Evolutionary conservation across 148 eudicot genomes (phyloP).

Genomic region (Linanthus parryae): DNA sequence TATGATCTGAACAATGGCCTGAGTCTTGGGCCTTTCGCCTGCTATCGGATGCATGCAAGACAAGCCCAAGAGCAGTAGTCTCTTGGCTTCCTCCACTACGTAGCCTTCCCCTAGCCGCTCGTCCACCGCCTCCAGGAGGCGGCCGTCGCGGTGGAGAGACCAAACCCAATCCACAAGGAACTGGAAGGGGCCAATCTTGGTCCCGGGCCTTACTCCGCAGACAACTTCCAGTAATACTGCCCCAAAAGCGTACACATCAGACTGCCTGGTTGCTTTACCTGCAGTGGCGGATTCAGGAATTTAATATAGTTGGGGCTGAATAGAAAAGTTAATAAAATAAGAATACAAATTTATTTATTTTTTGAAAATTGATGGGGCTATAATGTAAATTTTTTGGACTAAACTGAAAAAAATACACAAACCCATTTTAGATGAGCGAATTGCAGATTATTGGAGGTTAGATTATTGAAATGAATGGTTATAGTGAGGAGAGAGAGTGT

Average conservation of each 20-base stretch:
- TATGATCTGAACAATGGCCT: slow-evolving; percentile 47
- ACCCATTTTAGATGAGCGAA: too few species aligned
- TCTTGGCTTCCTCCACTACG: slow-evolving; percentile 47
- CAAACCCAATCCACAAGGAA: slow-evolving; percentile 71
- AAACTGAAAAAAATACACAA: too few species aligned
- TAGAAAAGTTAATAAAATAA: too few species aligned
- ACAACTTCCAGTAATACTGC: slow-evolving; percentile 61
- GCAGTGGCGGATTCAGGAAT: slow-evolving; percentile 86
- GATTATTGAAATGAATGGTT: too few species aligned
- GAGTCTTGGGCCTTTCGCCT: slow-evolving; percentile 48
- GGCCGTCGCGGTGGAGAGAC: slow-evolving; percentile 59
- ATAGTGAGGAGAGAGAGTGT: too few species aligned
- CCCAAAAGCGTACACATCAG: slow-evolving; percentile 68
- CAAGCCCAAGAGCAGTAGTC: slow-evolving; percentile 56
- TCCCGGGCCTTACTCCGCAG: slow-evolving; percentile 57
- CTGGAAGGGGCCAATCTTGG: slow-evolving; percentile 41
- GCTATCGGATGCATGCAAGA: slow-evolving; percentile 72
- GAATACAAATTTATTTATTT: too few species aligned
- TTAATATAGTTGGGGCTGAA: too few species aligned
- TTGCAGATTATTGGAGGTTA: too few species aligned
- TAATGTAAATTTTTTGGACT: too few species aligned
- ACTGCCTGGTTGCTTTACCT: slow-evolving; percentile 54
- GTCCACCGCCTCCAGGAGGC: slow-evolving; percentile 47
- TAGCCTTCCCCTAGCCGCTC: slow-evolving; percentile 39
- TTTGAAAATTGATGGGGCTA: too few species aligned